Percentiles rank a stretch among this genome's conserved stretches.
Evolutionary conservation across 78 protist genomes (phyloP).

Genomic region (Planoprotostelium fungivorum): DNA sequence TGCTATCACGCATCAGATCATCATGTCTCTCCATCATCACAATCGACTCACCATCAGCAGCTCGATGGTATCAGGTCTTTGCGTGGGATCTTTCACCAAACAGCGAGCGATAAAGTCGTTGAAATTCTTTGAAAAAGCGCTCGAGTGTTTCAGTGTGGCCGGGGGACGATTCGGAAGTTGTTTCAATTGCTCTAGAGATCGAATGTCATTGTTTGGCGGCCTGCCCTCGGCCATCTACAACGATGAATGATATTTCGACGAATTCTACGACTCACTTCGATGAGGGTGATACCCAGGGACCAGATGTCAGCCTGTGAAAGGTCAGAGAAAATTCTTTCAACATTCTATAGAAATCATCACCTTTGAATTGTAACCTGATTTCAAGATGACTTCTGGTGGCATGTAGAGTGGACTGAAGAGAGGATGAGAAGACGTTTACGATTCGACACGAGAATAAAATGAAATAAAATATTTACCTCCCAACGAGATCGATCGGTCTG

Average conservation of each 20-base stretch:
- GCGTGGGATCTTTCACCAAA: conserved; percentile 71
- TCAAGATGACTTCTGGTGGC: conserved; percentile 61
- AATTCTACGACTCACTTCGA: conserved; percentile 9
- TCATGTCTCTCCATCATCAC: not conserved
- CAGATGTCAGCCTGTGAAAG: conserved; percentile 42
- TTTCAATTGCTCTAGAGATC: conserved; percentile 31
- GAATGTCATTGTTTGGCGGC: conserved; percentile 53
- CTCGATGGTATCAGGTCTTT: conserved; percentile 65
- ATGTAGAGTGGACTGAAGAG: conserved; percentile 53
- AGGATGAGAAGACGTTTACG: not conserved
- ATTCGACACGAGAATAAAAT: no score
- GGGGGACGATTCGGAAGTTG: conserved; percentile 69
- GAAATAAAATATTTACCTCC: no score
- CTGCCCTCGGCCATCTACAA: conserved; percentile 59
- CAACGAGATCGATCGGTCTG: conserved; percentile 39
- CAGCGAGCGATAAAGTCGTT: conserved; percentile 70
- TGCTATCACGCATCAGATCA: not conserved
- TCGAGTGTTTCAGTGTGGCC: conserved; percentile 55
- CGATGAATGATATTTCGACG: not conserved
- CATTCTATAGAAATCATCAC: not conserved
- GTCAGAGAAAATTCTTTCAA: not conserved
- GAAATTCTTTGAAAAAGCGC: conserved; percentile 62
- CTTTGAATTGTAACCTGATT: conserved; percentile 43
- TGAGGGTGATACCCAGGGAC: conserved; percentile 58
- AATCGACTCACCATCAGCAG: conserved; percentile 20